Evolutionary conservation across 495 filamentous ascomycete genomes (phyloP).

Genomic region (Penicillium bovifimosum): DNA sequence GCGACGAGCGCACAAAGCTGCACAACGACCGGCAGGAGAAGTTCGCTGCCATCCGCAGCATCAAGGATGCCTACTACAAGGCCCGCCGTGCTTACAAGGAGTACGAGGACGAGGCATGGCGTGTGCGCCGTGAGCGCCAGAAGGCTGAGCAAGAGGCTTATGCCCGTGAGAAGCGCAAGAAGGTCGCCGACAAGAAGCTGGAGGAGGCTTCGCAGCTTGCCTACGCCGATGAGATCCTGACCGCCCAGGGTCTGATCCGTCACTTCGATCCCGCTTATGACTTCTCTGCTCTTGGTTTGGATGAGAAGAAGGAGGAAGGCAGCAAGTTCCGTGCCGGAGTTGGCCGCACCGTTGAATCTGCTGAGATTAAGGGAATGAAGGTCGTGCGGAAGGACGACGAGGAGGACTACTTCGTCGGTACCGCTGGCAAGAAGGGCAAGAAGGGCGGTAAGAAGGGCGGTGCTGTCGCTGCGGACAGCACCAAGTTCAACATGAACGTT

Average conservation of each 20-base stretch:
- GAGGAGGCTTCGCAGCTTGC: slow-evolving; percentile 87
- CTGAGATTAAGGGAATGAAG: slow-evolving; percentile 69
- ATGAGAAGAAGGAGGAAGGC: slow-evolving; percentile 60
- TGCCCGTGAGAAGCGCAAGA: slow-evolving; percentile 67
- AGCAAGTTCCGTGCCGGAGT: slow-evolving; percentile 70
- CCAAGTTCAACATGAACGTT: slow-evolving; percentile 81
- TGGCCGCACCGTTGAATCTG: slow-evolving; percentile 73
- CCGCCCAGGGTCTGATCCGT: slow-evolving; percentile 75
- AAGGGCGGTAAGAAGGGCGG: slow-evolving; percentile 73
- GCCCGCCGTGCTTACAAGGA: slow-evolving; percentile 69
- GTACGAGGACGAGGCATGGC: slow-evolving; percentile 73
- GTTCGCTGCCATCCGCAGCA: slow-evolving; percentile 66
- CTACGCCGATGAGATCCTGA: slow-evolving; percentile 84
- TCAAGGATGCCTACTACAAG: slow-evolving; percentile 82
- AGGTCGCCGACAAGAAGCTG: slow-evolving; percentile 75
- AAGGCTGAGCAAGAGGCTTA: slow-evolving; percentile 72
- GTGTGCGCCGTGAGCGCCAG: slow-evolving; percentile 69
- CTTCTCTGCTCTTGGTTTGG: slow-evolving; percentile 51
- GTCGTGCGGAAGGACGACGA: slow-evolving; percentile 80
- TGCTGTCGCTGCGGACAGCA: slow-evolving; percentile 36
- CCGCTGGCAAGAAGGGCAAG: slow-evolving; percentile 82
- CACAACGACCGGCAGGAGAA: slow-evolving; percentile 79
- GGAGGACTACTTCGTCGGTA: slow-evolving; percentile 80
- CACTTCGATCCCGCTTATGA: slow-evolving; percentile 81
- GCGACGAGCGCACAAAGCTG: slow-evolving; percentile 81